Evolutionary conservation across 2,329 filamentous ascomycete genomes (phyloP), one percentile per base, ranked within the genome.

Genomic region (Tolypocladium album): DNA sequence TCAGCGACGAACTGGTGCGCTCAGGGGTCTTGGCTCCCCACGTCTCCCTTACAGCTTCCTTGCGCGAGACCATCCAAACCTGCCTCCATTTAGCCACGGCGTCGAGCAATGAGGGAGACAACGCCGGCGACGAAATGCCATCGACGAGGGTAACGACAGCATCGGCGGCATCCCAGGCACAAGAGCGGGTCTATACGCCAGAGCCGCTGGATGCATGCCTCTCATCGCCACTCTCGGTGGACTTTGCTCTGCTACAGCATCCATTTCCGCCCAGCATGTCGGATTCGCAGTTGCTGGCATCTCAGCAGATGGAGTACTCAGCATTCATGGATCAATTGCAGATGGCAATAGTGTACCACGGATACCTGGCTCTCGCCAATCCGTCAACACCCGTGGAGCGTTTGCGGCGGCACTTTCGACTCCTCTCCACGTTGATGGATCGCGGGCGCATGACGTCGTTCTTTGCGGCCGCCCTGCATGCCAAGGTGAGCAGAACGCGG

Each of bases 291-390:
- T 12, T 27, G 13, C 39, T 20, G 56, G 17, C 38, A 0, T 15
- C 6, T 15, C 40, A 24, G 4, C 34, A 38, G 3, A 24, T 58
- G 13, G 55, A 56, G 2, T 60, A 22, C 13, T 53, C 61, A 8
- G 22, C 55, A 45, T 63, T 64, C 47, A 63, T 64, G 63, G 63
- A 64, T 31, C 59, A 58, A 52, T 39, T 64, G n/a, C 56, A 59
- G 6, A 57, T 60, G 38, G 57, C 59, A 3, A 45, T 56, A 36
- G 56, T 63, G 13, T 63, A 64, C 45, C 57, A 58, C 36, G 63
- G 61, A 39, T 64, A 63, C 56, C 27, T 60, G 24, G 47, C 57
- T 4, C 59, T 64, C 17, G 58, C 63, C 12, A 39, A 64, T 40
- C 63, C 60, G 15, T 55, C 61, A 24, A 58, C 60, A 6, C 38